Evolutionary conservation across 2,329 filamentous ascomycete species (phyloP), one percentile per base, ranked within the genome.

Genomic region (Aspergillus persii): DNA sequence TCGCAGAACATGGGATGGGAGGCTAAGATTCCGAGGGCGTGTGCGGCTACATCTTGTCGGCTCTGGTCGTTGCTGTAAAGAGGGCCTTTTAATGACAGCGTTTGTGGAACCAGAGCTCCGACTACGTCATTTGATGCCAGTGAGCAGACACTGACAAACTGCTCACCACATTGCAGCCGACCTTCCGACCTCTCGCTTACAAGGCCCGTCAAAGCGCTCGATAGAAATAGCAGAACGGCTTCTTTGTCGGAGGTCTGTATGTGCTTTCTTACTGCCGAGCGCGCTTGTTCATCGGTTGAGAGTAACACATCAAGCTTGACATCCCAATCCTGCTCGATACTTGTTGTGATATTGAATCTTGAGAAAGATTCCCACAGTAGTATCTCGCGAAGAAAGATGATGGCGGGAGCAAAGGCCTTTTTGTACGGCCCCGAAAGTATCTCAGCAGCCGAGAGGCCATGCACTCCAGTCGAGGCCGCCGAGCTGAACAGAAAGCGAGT

Each of bases 241-340:
- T 70, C 68, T 63, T 76, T 74, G 30, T 71, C 61, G 36, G 72
- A 67, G 23, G 68, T 61, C 23, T 69, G 57, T 44, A 77, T 71
- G 59, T 74, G 72, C 29, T 47, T 67, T 72, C 56, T 76, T 68
- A 59, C 89, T 69, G 81, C 81, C 29, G 82, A 74, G 46, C 91
- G 83, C 9, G 86, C 86, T 50, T 82, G 78, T 59, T 89, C 82
- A 68, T 94, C 89, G 4, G 88, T 90, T 46, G 86, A 83, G 31
- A 95, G 81, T 6, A 89, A 81, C 1, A 87, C 85, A 65, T 93
- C 89, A 2, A 98, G 80, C 65, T 89, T 89, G 50, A 88, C 83
- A 71, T 92, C 89, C 95, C 95, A 98, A 62, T 94, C 90, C 50
- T 89, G 86, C 65, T 94, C 89, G 27, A 92, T 73, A 8, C 84